A percentile compares a stretch with the other conserved stretches of the same genome.
These are phyloP conservation scores for Globisporangium megalacanthum DNA, from an alignment of 352 stramenopile genomes.

Conservation along the genomic window DNA sequence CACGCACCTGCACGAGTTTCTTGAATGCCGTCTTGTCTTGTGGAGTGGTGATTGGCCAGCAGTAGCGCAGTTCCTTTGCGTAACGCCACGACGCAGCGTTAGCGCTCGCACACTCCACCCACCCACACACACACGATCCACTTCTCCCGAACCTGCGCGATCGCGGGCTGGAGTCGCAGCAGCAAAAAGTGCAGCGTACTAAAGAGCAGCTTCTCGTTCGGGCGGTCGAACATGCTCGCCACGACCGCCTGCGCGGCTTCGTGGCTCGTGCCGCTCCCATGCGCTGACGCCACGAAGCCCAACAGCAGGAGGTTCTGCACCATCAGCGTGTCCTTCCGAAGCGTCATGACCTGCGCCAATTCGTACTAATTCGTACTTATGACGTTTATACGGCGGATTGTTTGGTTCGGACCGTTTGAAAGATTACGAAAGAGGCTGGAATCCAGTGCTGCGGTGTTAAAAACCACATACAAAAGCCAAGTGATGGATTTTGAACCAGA, in stretches of 20 bases:
- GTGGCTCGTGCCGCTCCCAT: background rate
- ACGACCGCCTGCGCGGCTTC: slow-evolving; percentile 14
- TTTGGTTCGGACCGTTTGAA: too few species aligned
- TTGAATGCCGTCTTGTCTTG: slow-evolving; percentile 65
- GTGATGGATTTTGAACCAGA: too few species aligned
- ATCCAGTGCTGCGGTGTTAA: too few species aligned
- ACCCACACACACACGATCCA: background rate
- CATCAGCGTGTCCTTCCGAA: slow-evolving; percentile 39
- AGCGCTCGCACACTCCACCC: background rate
- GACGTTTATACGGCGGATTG: too few species aligned
- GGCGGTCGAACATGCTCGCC: slow-evolving; percentile 37
- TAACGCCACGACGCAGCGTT: background rate
- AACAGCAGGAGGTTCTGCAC: slow-evolving; percentile 43
- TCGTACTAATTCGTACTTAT: too few species aligned
- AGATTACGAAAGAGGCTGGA: too few species aligned
- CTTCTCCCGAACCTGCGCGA: slow-evolving; percentile 12
- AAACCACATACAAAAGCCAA: too few species aligned
- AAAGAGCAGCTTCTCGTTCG: slow-evolving; percentile 55
- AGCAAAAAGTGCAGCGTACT: slow-evolving; percentile 41
- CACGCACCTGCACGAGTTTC: slow-evolving; percentile 38
- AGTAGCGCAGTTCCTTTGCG: slow-evolving; percentile 41
- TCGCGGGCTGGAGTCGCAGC: slow-evolving; percentile 17
- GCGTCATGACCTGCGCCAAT: background rate
- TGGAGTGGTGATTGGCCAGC: slow-evolving; percentile 45
- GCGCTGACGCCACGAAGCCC: slow-evolving; percentile 12